Percentiles rank a stretch among this genome's conserved stretches.
Conservation (phyloP, 2,329 filamentous ascomycete genomes). For the Pseudocercospora musae region DNA sequence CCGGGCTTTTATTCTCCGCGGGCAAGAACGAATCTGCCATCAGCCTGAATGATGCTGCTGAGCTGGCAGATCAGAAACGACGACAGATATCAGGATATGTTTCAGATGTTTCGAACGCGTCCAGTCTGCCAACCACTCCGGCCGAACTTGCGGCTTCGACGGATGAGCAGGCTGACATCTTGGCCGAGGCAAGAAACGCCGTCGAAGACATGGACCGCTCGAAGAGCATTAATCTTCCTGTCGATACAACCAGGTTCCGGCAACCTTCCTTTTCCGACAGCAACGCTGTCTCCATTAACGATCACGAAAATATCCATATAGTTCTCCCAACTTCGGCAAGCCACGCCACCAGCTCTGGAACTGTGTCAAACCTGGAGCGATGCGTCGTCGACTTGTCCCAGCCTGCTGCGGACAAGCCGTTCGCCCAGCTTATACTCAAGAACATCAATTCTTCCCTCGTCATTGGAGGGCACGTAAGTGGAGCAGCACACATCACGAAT, state of each 20-base stretch:
- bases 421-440: constrained; percentile 68
- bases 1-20: constrained; percentile 26
- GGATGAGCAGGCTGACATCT: constrained; percentile 19
- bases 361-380: constrained; percentile 63
- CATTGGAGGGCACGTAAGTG: constrained; percentile 72
- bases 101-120: constrained; percentile 38
- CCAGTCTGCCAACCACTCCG: constrained; percentile 43
- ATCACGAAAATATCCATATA: constrained; percentile 68
- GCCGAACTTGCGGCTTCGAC: constrained; percentile 24
- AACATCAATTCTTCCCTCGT: constrained; percentile 69
- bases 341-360: constrained; percentile 69
- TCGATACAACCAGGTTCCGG: constrained; percentile 26
- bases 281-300: constrained; percentile 58
- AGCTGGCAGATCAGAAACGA: constrained; percentile 47
- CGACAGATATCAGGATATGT: constrained; percentile 45
- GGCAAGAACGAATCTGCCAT: constrained; percentile 44
- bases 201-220: constrained; percentile 37
- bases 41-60: constrained; percentile 55
- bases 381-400: constrained; percentile 80
- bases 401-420: constrained; percentile 51
- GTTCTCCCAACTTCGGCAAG: constrained; percentile 70
- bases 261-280: constrained; percentile 57
- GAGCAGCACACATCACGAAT: constrained; percentile 78
- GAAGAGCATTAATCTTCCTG: constrained; percentile 51
- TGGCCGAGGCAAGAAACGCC: constrained; percentile 10